Conservation (phyloP, 495 filamentous ascomycete species). For the Thozetella sp. region DNA sequence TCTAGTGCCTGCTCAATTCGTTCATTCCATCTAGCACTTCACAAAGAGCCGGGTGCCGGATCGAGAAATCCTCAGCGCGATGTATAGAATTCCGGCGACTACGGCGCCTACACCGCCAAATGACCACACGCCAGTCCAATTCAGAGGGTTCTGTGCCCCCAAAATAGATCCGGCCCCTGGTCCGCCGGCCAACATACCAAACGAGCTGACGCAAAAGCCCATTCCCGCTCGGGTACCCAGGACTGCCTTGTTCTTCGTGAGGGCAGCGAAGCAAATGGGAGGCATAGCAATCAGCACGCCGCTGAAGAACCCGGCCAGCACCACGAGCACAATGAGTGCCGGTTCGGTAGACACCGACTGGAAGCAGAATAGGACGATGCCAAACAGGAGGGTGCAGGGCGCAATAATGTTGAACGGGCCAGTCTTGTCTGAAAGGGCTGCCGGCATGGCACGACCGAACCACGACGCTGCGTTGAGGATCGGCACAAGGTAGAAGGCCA, state of each 20-base stretch:
- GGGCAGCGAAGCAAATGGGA: constrained; percentile 61
- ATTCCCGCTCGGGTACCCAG: constrained; percentile 76
- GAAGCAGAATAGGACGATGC: constrained; percentile 19
- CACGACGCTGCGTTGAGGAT: constrained; percentile 53
- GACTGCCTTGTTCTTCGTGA: constrained; percentile 63
- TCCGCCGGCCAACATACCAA: constrained; percentile 29
- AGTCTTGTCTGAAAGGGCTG: constrained; percentile 62
- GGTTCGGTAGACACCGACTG: constrained; percentile 11
- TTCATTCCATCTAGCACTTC: no score
- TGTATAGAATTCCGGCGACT: not conserved
- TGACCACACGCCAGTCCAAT: constrained; percentile 33
- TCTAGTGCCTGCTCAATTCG: no score
- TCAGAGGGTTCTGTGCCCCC: constrained; percentile 13
- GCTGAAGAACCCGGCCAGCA: constrained; percentile 36
- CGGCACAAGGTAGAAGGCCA: constrained; percentile 59
- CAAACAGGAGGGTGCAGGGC: constrained; percentile 24
- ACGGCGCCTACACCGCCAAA: not conserved
- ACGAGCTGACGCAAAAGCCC: constrained; percentile 49
- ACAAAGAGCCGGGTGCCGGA: not conserved
- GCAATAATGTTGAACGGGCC: constrained; percentile 30
- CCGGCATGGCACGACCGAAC: constrained; percentile 70
- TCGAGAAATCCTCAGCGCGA: not conserved
- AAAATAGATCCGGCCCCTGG: constrained; percentile 31
- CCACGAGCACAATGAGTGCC: constrained; percentile 24
- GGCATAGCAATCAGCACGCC: constrained; percentile 63